Percentiles rank a stretch among this genome's conserved stretches.
Evolutionary conservation across 2,329 filamentous ascomycete genomes (phyloP).

Genomic region (Penicillium sp.): DNA sequence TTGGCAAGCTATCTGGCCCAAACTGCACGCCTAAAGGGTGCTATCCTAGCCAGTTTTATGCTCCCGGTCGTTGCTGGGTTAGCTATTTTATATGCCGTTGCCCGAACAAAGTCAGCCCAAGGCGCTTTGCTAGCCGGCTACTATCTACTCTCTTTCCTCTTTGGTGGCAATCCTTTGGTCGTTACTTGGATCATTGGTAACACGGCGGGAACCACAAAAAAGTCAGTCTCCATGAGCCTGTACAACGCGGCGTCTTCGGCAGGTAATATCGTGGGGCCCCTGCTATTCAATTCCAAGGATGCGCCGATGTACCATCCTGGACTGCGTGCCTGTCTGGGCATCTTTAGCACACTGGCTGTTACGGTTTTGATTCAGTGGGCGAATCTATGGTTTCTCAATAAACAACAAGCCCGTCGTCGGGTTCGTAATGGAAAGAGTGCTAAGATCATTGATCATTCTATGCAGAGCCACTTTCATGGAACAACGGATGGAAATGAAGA

Average conservation of each 20-base stretch:
- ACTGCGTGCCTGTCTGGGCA: constrained; percentile 54
- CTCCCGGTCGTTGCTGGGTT: constrained; percentile 65
- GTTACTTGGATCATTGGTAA: constrained; percentile 73
- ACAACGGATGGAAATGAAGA: constrained; percentile 17
- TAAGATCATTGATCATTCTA: constrained; percentile 63
- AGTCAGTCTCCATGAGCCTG: constrained; percentile 65
- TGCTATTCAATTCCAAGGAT: constrained; percentile 63
- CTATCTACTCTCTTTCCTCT: constrained; percentile 69
- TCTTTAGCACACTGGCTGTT: constrained; percentile 55
- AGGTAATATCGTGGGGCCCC: constrained; percentile 70
- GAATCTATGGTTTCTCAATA: constrained; percentile 59
- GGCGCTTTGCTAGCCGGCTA: constrained; percentile 62
- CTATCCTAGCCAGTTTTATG: constrained; percentile 58
- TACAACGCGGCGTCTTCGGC: constrained; percentile 66
- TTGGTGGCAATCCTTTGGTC: constrained; percentile 67
- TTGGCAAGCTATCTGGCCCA: constrained; percentile 63
- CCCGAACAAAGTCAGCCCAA: constrained; percentile 47
- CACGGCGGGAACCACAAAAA: constrained; percentile 70
- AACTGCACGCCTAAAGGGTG: constrained; percentile 61
- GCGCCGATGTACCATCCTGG: constrained; percentile 64
- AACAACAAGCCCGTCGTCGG: constrained; percentile 58
- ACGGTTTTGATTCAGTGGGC: constrained; percentile 59
- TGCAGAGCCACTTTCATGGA: constrained; percentile 58
- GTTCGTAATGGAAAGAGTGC: constrained; percentile 65
- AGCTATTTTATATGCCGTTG: constrained; percentile 59